Conservation (phyloP, 2,329 filamentous ascomycete species). For the Clarireedia sp. region DNA sequence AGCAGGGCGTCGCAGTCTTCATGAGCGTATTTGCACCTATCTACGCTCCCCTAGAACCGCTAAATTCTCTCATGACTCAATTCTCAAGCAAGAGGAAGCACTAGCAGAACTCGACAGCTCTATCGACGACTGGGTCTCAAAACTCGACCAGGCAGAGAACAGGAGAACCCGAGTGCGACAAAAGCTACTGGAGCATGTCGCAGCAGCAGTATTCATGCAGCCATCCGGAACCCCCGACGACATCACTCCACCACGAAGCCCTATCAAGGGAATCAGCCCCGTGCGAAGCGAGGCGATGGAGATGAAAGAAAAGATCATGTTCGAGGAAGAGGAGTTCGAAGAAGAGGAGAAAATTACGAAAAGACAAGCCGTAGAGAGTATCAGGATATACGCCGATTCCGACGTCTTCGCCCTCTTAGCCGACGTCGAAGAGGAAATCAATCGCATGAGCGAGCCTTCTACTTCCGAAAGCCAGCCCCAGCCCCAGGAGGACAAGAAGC, state of each 20-base stretch:
- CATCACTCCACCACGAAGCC: conserved; percentile 30
- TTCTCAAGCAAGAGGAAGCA: conserved; percentile 74
- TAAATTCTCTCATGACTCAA: conserved; percentile 65
- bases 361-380: conserved; percentile 50
- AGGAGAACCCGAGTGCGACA: conserved; percentile 66
- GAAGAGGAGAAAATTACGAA: conserved; percentile 6
- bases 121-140: conserved; percentile 73
- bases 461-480: background rate
- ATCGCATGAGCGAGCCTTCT: conserved; percentile 28
- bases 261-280: conserved; percentile 33
- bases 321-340: background rate
- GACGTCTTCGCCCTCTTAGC: conserved; percentile 59
- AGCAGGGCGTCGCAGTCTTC: conserved; percentile 67
- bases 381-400: conserved; percentile 59
- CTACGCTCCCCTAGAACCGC: conserved; percentile 62
- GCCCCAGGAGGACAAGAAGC: background rate
- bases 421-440: conserved; percentile 57
- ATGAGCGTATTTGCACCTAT: conserved; percentile 69
- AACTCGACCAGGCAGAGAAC: conserved; percentile 75
- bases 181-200: conserved; percentile 75
- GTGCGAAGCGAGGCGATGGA: background rate
- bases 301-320: background rate
- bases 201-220: conserved; percentile 52
- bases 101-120: conserved; percentile 67
- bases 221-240: conserved; percentile 18